Evolutionary conservation across 805 yeast species (phyloP), one percentile per base, ranked within the genome.

Genomic region (Hanseniaspora thailandica): DNA sequence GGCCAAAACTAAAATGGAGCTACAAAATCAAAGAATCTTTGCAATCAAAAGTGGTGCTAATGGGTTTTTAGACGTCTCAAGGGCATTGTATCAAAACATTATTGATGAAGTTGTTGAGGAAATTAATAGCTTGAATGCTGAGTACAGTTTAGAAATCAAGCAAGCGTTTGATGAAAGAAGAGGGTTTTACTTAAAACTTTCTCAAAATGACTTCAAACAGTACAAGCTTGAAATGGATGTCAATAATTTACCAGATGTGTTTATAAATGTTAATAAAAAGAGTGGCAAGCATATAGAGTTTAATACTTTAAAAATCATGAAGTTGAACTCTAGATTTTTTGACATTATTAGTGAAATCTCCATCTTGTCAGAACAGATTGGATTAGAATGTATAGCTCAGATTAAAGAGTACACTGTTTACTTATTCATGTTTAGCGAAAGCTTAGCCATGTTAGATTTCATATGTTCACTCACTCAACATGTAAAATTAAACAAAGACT

Each of bases 31-130:
- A 54, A 65, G 66, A 55, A 65, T 71, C 28, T 72, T 70, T 60
- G 77, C 78, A 0, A 70, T 74, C 0, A 73, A 65, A 55, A 61
- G 69, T 35, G 76, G 76, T 0, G 58, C 62, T 2, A 74, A 75
- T 59, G 78, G 78, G 0, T 57, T 75, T 10, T 59, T 75, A 1
- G 76, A 72, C 58, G 68, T 72, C 0, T 72, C 75, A 3, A 61
- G 78, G 39, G 68, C 71, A 55, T 52, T 73, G 0, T 74, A 74
- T 53, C 66, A 69, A 48, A 63, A 59, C 5, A 59, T 67, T 5
- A 60, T 69, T 6, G 71, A 71, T 46, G 74, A 72, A 47, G 62
- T 72, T 2, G 45, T 67, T 17, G 47, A 54, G 6, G 61, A 60
- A 1, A 57, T 71, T 2, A 65, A 63, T 0, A 30, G 43, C 0